Conservation (phyloP, 192 early-diverging fungal genomes). For the Endogone sp. region DNA sequence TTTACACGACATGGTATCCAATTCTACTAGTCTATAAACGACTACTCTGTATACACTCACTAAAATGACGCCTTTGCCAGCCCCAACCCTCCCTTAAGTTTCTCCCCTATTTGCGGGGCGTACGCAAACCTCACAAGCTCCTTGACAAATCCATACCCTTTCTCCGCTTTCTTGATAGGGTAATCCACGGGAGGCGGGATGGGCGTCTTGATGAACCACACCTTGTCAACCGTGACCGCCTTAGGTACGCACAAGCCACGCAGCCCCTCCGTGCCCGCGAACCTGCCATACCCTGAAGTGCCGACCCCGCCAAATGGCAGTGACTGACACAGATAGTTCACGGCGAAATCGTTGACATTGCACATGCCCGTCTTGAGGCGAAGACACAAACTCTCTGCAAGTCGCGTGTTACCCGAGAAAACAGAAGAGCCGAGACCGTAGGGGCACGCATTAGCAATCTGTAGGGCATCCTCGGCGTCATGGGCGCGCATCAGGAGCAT, state of each 20-base stretch:
- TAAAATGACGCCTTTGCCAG: conserved; percentile 48
- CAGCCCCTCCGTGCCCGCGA: conserved; percentile 70
- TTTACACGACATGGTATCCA: too few species aligned
- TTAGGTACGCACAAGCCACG: conserved; percentile 66
- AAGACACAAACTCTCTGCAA: conserved; percentile 57
- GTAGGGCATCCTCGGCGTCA: conserved; percentile 63
- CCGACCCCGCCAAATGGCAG: conserved; percentile 83
- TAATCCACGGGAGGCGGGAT: conserved; percentile 77
- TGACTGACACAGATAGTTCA: conserved; percentile 79
- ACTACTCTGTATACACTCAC: too few species aligned
- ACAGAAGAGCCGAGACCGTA: conserved; percentile 80
- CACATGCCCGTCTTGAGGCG: conserved; percentile 70
- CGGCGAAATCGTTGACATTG: conserved; percentile 86
- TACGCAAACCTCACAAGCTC: conserved; percentile 51
- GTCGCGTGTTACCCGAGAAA: conserved; percentile 64
- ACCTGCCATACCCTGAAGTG: conserved; percentile 72
- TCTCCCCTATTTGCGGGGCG: conserved; percentile 39
- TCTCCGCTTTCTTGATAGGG: conserved; percentile 54
- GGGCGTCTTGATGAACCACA: conserved; percentile 61
- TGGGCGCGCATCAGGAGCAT: conserved; percentile 74
- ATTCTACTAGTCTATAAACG: too few species aligned
- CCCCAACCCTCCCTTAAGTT: conserved; percentile 44
- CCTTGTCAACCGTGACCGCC: conserved; percentile 68
- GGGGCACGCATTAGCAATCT: conserved; percentile 60
- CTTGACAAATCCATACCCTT: conserved; percentile 53